These are phyloP conservation scores for Coniophora puteana DNA, from an alignment of 1,284 basidiomycete genomes.

Conservation along the genomic window DNA sequence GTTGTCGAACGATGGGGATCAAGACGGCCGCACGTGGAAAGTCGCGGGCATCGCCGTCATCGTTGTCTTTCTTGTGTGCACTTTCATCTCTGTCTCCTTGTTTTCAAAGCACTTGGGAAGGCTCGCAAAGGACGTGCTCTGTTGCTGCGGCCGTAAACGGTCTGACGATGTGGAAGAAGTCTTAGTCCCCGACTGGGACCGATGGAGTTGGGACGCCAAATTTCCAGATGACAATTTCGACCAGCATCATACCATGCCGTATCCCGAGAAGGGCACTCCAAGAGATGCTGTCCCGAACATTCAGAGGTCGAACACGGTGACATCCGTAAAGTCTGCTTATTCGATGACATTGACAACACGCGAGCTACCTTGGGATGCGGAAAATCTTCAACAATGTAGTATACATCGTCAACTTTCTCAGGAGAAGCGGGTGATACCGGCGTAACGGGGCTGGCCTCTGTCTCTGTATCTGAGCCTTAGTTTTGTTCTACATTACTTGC, in stretches of 20 bases:
- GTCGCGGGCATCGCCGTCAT: constrained; percentile 62
- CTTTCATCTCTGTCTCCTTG: constrained; percentile 47
- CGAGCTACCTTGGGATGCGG: constrained; percentile 22
- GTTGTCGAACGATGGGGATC: neutral
- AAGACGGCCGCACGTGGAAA: constrained; percentile 47
- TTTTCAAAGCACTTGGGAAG: constrained; percentile 68
- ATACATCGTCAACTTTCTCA: constrained; percentile 20
- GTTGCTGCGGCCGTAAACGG: constrained; percentile 35
- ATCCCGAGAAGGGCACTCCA: no score
- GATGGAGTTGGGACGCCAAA: constrained; percentile 53
- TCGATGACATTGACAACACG: no score
- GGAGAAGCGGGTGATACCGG: constrained; percentile 12
- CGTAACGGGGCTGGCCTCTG: constrained; percentile 1
- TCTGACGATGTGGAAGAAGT: constrained; percentile 42
- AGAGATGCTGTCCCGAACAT: no score
- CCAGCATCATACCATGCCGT: no score
- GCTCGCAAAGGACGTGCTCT: constrained; percentile 47
- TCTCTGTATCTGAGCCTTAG: no score
- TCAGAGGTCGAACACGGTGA: no score
- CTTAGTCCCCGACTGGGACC: constrained; percentile 63
- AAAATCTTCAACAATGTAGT: constrained; percentile 9
- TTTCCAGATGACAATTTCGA: no score
- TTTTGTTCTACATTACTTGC: neutral
- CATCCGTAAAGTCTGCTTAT: no score
- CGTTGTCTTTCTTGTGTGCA: constrained; percentile 50